Conservation (phyloP, 2,329 filamentous ascomycete genomes). For the Furcasterigmium furcatum region DNA sequence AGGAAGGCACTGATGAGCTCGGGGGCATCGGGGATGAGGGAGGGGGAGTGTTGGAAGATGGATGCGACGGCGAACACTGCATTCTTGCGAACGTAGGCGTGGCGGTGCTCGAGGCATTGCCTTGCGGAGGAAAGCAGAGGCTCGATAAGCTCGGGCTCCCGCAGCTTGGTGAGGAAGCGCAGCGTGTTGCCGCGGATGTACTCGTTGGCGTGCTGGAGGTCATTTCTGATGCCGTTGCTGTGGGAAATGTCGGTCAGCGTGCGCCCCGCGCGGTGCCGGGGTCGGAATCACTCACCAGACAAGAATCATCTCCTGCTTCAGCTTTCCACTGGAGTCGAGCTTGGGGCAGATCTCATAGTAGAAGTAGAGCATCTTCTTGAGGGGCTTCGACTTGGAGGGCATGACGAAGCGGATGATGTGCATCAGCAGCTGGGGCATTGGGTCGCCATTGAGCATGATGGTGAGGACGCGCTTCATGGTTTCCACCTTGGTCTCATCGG, state of each 20-base stretch:
- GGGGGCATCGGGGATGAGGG: conserved; percentile 90
- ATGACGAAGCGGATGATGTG: conserved; percentile 99
- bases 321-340: conserved; percentile 84
- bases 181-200: conserved; percentile 98
- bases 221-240: conserved; percentile 97
- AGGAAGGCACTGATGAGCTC: conserved; percentile 90
- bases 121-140: conserved; percentile 90
- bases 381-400: conserved; percentile 92
- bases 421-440: conserved; percentile 94
- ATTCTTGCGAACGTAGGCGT: conserved; percentile 98
- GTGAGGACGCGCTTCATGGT: conserved; percentile 96
- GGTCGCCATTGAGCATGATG: conserved; percentile 96
- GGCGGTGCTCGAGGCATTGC: conserved; percentile 89
- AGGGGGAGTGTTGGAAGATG: conserved; percentile 86
- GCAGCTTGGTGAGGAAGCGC: conserved; percentile 93
- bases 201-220: conserved; percentile 96
- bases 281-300: conserved; percentile 69
- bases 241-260: too few relatives aligned
- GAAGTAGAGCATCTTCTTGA: conserved; percentile 98
- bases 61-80: conserved; percentile 93
- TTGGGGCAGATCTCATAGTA: conserved; percentile 99
- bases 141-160: conserved; percentile 93
- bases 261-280: background rate
- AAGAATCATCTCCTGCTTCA: conserved; percentile 99
- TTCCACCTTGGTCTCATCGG: conserved; percentile 87